A percentile compares a stretch with the other conserved stretches of the same genome.
phyloP scores from a whole-genome alignment of 495 filamentous ascomycete genomes.

The Tuber indicum region DNA sequence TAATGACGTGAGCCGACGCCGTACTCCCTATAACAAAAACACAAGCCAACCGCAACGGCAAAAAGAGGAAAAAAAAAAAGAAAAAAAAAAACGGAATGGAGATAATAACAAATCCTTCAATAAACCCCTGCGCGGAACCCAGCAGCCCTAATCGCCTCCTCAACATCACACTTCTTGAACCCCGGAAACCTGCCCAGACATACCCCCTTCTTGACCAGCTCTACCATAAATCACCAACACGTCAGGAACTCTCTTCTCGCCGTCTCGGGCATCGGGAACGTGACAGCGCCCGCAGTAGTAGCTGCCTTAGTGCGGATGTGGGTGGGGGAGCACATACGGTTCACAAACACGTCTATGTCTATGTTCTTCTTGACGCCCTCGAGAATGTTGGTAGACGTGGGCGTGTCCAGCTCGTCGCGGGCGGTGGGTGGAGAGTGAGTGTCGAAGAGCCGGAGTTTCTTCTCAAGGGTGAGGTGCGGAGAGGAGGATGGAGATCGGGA shows the following conservation, averaged over 20 bases:
- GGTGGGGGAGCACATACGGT: slow-evolving; percentile 24
- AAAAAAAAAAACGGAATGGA: neutral
- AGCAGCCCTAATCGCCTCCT: slow-evolving; percentile 47
- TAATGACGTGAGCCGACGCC: neutral
- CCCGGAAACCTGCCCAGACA: slow-evolving; percentile 61
- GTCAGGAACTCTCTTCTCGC: slow-evolving; percentile 14
- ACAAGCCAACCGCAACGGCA: neutral
- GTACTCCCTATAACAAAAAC: neutral
- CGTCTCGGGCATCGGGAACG: slow-evolving; percentile 37
- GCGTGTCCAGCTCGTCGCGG: slow-evolving; percentile 10
- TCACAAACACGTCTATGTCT: slow-evolving; percentile 39
- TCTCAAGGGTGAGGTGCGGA: neutral
- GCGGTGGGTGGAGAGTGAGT: slow-evolving; percentile 12
- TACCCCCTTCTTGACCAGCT: slow-evolving; percentile 47
- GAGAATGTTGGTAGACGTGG: slow-evolving; percentile 14
- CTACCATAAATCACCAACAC: slow-evolving; percentile 36
- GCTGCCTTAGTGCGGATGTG: slow-evolving; percentile 10
- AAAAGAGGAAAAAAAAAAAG: neutral
- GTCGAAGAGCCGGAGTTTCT: slow-evolving; percentile 9
- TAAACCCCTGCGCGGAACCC: neutral
- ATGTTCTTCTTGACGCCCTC: slow-evolving; percentile 27
- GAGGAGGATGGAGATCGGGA: slow-evolving; percentile 2
- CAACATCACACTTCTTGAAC: slow-evolving; percentile 55
- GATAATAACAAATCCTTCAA: neutral
- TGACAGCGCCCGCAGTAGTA: slow-evolving; percentile 7